Evolutionary conservation across 495 filamentous ascomycete genomes (phyloP).

Genomic region (Aspergillus mulundensis): DNA sequence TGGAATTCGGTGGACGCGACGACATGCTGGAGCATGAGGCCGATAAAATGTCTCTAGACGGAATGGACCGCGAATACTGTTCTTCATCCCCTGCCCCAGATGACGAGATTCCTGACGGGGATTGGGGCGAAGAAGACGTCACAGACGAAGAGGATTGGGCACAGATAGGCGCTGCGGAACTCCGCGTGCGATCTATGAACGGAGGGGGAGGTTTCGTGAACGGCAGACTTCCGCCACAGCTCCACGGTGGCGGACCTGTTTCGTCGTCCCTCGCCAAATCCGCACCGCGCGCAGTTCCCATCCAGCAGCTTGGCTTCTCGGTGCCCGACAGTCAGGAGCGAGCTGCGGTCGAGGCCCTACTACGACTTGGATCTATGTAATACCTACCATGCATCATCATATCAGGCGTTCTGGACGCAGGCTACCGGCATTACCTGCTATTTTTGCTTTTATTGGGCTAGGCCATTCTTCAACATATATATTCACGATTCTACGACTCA

Average conservation of each 20-base stretch:
- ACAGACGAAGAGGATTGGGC: conserved; percentile 99
- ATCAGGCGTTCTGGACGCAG: conserved; percentile 9
- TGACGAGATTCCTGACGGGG: conserved; percentile 60
- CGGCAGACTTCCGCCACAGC: conserved; percentile 19
- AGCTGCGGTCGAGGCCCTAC: conserved; percentile 78
- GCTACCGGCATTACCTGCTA: background rate
- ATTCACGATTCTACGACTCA: conserved; percentile 11
- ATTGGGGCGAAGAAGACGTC: conserved; percentile 69
- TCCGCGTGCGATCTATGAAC: conserved; percentile 67
- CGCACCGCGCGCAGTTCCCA: conserved; percentile 34
- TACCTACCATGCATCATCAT: conserved; percentile 31
- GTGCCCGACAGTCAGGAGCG: conserved; percentile 58
- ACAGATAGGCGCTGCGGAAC: conserved; percentile 76
- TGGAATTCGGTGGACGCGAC: conserved; percentile 44
- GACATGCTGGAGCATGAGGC: conserved; percentile 83
- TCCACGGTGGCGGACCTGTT: conserved; percentile 33
- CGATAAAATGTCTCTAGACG: conserved; percentile 94
- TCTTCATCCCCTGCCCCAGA: conserved; percentile 70
- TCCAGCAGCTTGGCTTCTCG: conserved; percentile 33
- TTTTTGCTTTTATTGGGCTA: conserved; percentile 19
- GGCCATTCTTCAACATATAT: conserved; percentile 14
- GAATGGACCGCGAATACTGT: conserved; percentile 59
- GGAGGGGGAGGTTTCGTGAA: conserved; percentile 32
- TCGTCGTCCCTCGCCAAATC: conserved; percentile 36
- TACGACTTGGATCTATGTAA: conserved; percentile 86